phyloP scores from a whole-genome alignment of 768 basidiomycete species.

The Paxillus ammoniavirescens region DNA sequence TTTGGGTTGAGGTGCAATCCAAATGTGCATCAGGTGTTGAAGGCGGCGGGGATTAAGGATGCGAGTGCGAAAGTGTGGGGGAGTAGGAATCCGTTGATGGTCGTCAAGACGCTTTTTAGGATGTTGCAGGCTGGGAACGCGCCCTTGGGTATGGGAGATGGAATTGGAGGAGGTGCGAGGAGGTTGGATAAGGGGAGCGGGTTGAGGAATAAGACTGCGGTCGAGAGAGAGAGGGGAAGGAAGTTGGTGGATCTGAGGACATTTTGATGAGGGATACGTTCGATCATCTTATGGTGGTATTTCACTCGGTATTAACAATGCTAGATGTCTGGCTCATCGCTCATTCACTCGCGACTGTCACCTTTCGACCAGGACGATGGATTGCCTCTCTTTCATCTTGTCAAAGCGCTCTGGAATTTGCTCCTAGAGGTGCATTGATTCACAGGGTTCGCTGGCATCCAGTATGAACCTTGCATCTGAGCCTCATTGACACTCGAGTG shows the following conservation, averaged over 20 bases:
- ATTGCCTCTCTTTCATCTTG: no score
- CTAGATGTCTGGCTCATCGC: conserved; percentile 7
- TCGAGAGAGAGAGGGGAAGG: conserved; percentile 83
- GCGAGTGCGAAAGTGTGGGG: conserved; percentile 95
- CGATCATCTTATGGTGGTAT: background rate
- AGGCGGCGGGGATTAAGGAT: conserved; percentile 94
- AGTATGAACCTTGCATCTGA: no score
- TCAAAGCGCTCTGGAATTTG: no score
- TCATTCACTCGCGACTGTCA: conserved; percentile 6
- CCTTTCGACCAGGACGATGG: no score
- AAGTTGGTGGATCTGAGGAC: conserved; percentile 67
- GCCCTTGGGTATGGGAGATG: conserved; percentile 79
- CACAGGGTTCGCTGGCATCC: no score
- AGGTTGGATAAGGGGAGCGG: conserved; percentile 77
- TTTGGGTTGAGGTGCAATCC: conserved; percentile 93
- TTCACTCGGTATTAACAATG: background rate
- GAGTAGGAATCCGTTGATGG: conserved; percentile 70
- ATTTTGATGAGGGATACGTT: conserved; percentile 25
- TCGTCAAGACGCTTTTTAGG: conserved; percentile 81
- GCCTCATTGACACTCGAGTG: no score
- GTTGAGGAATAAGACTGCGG: conserved; percentile 60
- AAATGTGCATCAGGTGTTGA: conserved; percentile 82
- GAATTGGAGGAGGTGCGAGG: conserved; percentile 68
- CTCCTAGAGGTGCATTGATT: no score
- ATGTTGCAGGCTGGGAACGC: conserved; percentile 85